Evolutionary conservation across 352 stramenopile genomes (phyloP), one percentile per base, ranked within the genome.

Genomic region (Bremia lactucae): DNA sequence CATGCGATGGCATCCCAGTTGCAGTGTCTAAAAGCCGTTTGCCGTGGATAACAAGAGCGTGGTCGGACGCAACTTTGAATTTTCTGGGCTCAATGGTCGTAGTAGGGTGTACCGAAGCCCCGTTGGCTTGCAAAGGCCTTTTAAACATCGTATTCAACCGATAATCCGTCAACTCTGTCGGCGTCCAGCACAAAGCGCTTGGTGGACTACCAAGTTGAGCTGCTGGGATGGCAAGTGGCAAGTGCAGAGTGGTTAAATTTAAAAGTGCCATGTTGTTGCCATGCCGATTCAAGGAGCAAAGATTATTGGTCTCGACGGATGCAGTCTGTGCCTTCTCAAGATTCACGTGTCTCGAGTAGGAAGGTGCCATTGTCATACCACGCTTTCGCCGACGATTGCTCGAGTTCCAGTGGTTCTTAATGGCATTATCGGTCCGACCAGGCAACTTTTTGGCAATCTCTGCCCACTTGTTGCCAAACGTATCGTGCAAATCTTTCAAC

Each of bases 401-500:
- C n/a, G 75, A 89, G 52, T 93, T 90, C 80, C 83, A 95, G 69
- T 94, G 83, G 53, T 95, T 95, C 62, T 95, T 95, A 62, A 95
- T 94, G 7, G 80, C 78, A 37, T 95, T 95, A 58, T 95, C 84
- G 0, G 84, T 95, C 25, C 84, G 55, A 0, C 84, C 84, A 0
- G 82, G 82, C 21, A 95, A 56, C 50, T 92, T 62, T 43, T 91
- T 95, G 29, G 84, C 84, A 48, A 95, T 95, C 52, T 93, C 80
- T 6, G 82, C 80, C 84, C 84, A 95, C 61, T 86, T 88, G 68
- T 95, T 95, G 34, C 84, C 84, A 39, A 73, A 87, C 34, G 66
- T 69, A n/a, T 83, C 67, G 39, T 91, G 78, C 13, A 79, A 54
- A 18, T 86, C 69, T 36, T 63, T 69, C n/a, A 91, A 44, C 8